Evolutionary conservation across 2,329 filamentous ascomycete genomes (phyloP), one percentile per base, ranked within the genome.

Genomic region (Alternaria triticina): DNA sequence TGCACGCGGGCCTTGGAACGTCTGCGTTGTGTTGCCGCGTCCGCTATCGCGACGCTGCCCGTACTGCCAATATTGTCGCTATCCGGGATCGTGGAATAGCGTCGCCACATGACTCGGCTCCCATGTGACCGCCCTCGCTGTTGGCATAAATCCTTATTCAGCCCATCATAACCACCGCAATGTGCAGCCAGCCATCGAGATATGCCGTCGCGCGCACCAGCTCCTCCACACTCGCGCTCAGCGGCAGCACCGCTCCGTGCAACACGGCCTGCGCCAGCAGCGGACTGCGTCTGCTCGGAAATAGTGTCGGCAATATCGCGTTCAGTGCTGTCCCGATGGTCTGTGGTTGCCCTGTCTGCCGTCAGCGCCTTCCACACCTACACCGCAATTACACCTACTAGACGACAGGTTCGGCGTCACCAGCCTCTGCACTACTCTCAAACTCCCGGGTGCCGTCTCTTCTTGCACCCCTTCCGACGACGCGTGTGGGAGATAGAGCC

Each of bases 131-230:
- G 20, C 30, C 28, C 40, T 43, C 15, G 49, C 30, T 36, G 28
- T 17, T 12, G 49, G 49, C 58, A 57, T 23, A 52, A 54, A 50
- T 17, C 51, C 56, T 58, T 56, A 56, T 52, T 61, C 74, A 87
- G 13, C 82, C 83, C 75, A 93, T 84, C 83, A 96, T 90, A 20
- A 90, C 86, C 6, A 97, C 87, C 56, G 93, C 91, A 45, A 97
- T 81, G 79, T 93, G 93, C 25, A 97, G 80, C 91, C 94, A 99
- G 0, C 96, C 96, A 81, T 99, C 96, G 0, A 93, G 89, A 83
- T 97, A 98, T 2, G 93, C 89, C 5, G 92, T 91, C 74, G 91
- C 91, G 60, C 89, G 87, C 81, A 96, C 91, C 61, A 99, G 79
- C 50, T 97, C 95, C 74, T 93, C 91, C 17, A 99, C 80, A 23